Percentiles rank a stretch among this genome's conserved stretches.
Evolutionary conservation across 768 basidiomycete species (phyloP).

Genomic region (Lactarius tabidus): DNA sequence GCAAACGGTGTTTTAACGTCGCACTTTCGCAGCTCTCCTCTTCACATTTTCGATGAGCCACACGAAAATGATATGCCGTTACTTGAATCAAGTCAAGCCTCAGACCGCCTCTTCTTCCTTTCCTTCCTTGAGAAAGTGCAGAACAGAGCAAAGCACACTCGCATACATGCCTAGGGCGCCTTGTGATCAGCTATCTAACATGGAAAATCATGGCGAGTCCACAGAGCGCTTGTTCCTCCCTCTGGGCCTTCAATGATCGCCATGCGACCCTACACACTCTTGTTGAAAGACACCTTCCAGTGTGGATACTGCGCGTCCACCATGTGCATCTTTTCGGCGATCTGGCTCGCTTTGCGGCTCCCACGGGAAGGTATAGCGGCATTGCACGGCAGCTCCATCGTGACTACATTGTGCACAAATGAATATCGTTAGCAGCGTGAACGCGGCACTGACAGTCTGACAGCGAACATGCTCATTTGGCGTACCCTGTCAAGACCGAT

Average conservation of each 20-base stretch:
- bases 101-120: conserved; percentile 31
- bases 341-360: neutral
- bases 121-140: conserved; percentile 26
- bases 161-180: neutral
- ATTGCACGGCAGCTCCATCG: neutral
- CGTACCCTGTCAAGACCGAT: neutral
- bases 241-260: conserved; percentile 42
- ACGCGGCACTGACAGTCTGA: neutral
- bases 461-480: neutral
- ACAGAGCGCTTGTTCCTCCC: conserved; percentile 32
- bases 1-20: no score
- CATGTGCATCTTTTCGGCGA: neutral
- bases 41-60: neutral
- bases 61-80: neutral
- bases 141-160: conserved; percentile 35
- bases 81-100: neutral
- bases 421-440: neutral
- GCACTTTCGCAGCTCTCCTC: no score
- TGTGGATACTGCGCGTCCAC: conserved; percentile 41
- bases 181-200: conserved; percentile 45
- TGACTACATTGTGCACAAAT: no score
- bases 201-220: conserved; percentile 43
- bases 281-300: conserved; percentile 37
- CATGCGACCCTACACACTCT: conserved; percentile 41
- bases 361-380: neutral